Evolutionary conservation across 2,329 filamentous ascomycete genomes (phyloP).

Genomic region (Fusarium robinianum): DNA sequence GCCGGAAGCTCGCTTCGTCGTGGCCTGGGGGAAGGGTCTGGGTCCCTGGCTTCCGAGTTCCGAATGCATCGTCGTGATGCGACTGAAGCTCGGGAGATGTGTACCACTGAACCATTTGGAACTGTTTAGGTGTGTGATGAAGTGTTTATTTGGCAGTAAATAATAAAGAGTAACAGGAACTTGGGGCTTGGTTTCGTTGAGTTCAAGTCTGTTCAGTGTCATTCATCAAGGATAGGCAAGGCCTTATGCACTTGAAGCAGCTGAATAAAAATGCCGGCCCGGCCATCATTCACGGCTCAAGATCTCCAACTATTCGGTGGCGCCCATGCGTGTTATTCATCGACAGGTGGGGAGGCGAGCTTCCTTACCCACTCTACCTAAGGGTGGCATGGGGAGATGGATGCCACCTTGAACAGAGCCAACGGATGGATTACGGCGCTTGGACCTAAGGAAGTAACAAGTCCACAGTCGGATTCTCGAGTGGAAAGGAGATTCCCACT

Average conservation of each 20-base stretch:
- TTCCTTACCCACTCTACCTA: constrained; percentile 4
- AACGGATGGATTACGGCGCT: too few relatives aligned
- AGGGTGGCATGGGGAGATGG: constrained; percentile 1
- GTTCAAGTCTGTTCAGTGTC: background rate
- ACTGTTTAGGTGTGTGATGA: background rate
- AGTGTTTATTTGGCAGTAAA: background rate
- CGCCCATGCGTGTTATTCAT: background rate
- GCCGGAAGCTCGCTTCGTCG: constrained; percentile 3
- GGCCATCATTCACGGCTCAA: background rate
- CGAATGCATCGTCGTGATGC: constrained; percentile 8
- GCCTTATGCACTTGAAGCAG: constrained; percentile 1
- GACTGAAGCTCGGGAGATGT: constrained; percentile 3
- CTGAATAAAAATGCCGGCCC: background rate
- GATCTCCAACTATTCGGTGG: background rate
- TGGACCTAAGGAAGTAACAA: background rate
- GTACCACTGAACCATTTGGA: constrained; percentile 9
- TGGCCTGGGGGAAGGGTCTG: constrained; percentile 4
- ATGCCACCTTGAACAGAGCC: constrained; percentile 3
- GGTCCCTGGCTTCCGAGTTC: constrained; percentile 3
- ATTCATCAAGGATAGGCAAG: background rate
- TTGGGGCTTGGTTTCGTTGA: background rate
- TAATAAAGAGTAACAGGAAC: background rate
- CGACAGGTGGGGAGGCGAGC: background rate
- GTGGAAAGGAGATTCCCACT: background rate
- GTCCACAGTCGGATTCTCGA: background rate